A percentile compares a stretch with the other conserved stretches of the same genome.
These are phyloP conservation scores for Lenzites betulinus DNA, from an alignment of 768 basidiomycete genomes.

Conservation along the genomic window DNA sequence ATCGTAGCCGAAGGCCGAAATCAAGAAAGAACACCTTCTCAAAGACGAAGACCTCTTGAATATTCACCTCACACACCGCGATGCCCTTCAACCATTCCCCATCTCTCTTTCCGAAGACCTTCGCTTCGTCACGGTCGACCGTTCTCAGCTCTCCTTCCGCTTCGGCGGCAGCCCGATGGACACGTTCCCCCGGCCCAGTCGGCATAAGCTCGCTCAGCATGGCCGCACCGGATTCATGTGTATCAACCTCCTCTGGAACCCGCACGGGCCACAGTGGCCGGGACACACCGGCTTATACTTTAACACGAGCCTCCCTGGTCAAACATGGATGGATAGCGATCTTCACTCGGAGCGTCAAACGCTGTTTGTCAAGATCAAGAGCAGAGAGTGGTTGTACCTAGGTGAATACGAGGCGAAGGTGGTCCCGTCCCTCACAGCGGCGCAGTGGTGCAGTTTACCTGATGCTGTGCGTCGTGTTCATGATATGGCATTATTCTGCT, in stretches of 20 bases:
- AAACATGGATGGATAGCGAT: background rate
- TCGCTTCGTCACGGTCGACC: conserved; percentile 33
- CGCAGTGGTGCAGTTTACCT: conserved; percentile 30
- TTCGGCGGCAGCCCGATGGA: conserved; percentile 40
- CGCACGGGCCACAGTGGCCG: conserved; percentile 38
- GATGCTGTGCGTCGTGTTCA: background rate
- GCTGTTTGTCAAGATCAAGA: conserved; percentile 7
- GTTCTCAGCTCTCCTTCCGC: conserved; percentile 32
- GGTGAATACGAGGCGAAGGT: conserved; percentile 30
- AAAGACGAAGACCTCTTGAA: conserved; percentile 10
- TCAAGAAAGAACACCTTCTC: conserved; percentile 7
- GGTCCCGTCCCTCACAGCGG: conserved; percentile 23
- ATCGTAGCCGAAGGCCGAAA: conserved; percentile 13
- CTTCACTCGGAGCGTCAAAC: background rate
- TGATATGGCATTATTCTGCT: background rate
- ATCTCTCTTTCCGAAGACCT: conserved; percentile 31
- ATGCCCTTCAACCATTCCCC: conserved; percentile 29
- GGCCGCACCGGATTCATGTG: conserved; percentile 39
- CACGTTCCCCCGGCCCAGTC: conserved; percentile 30
- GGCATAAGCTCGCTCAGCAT: conserved; percentile 27
- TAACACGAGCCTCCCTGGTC: background rate
- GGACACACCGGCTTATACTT: conserved; percentile 40
- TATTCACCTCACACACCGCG: conserved; percentile 11
- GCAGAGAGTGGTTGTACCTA: conserved; percentile 33
- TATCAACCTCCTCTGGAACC: conserved; percentile 35